Evolutionary conservation across 1,284 basidiomycete genomes (phyloP), one percentile per base, ranked within the genome.

Genomic region (Cryptococcus sp.): DNA sequence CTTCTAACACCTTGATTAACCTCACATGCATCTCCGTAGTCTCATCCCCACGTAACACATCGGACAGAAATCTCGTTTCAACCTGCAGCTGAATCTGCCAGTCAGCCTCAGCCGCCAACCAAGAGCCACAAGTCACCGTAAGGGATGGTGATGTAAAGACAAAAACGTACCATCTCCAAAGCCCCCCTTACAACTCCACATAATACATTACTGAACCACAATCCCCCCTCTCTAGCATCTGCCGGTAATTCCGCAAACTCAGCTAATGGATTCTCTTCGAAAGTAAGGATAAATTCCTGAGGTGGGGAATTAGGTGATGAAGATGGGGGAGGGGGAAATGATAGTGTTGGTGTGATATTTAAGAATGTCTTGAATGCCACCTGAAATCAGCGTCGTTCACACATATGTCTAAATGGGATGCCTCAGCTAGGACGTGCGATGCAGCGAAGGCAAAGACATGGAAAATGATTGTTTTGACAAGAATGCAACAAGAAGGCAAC

Each of bases 291-390:
- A 71, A 98, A 98, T 45, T 82, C 79, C 44, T 47, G 51, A 31
- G 48, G 22, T n/a, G 23, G 36, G 41, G 45, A 66, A 14, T 21
- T 10, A 11, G 79, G 77, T 32, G 81, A 68, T 11, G 80, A 72
- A 2, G 80, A 77, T 25, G 80, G 76, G 11, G 51, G 78, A 67
- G 59, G 57, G 5, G 81, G 80, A 63, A 94, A 91, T 7, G 85
- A 82, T 46, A 98, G 82, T 24, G 78, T 80, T 0, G 96, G 96
- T 0, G 87, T 86, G 61, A 98, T 88, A 72, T 97, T 97, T 50
- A 99, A 78, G 74, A 98, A 98, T 13, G 91, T 87, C 76, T 97
- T 97, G 81, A 98, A 98, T n/a, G 92, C 96, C 61, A 98, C 88
- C 89, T 94, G 59, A 23, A n/a, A 13, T 48, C 21, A 25, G 40